Evolutionary conservation across 345 rosid species (phyloP), one percentile per base, ranked within the genome.

Genomic region (Carallia brachiata): DNA sequence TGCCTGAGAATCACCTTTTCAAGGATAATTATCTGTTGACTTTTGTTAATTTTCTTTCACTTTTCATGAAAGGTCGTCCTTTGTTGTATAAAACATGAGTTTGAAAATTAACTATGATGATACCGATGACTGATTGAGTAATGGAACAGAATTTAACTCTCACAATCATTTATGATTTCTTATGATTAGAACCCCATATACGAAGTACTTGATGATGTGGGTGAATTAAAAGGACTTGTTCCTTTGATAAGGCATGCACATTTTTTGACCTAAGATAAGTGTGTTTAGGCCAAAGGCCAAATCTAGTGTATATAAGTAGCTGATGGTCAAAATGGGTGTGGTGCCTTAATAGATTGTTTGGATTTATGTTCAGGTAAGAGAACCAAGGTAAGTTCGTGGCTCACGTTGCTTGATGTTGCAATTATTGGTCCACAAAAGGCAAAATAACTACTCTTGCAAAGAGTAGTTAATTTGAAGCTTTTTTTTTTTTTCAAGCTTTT

Each of bases 351-450:
- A 0, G 27, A 31, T 18, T 36, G 0, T 30, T 16, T 27, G 57
- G 36, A 32, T 27, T 32, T 18, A 17, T 40, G 54, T 17, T 4
- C 48, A 0, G 15, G 48, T 40, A 9, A 0, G 10, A 40, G 48
- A 40, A 40, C 48, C 15, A 40, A 9, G 50, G 50, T 13, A 39
- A 9, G 7, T 40, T 68, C 31, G 39, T 61, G 52, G 36, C 18
- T 53, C 1, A 52, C 27, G n/a, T 52, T 56, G 44, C 52, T 28
- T 32, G 30, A 18, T 48, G 48, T 4, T 57, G 76, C 32, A 65
- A 7, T 72, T 65, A 65, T 58, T 65, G 64, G 30, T 17, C 23
- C 32, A 28, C 16, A 6, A 23, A 48, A 65, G 64, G 57, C 62
- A 58, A 16, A 56, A 54, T 30, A 12, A 32, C 65, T 65, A 47